Percentiles rank a stretch among this genome's conserved stretches.
These are phyloP conservation scores for Ustilago shanxiensis DNA, from an alignment of 1,284 basidiomycete genomes.

Conservation along the genomic window DNA sequence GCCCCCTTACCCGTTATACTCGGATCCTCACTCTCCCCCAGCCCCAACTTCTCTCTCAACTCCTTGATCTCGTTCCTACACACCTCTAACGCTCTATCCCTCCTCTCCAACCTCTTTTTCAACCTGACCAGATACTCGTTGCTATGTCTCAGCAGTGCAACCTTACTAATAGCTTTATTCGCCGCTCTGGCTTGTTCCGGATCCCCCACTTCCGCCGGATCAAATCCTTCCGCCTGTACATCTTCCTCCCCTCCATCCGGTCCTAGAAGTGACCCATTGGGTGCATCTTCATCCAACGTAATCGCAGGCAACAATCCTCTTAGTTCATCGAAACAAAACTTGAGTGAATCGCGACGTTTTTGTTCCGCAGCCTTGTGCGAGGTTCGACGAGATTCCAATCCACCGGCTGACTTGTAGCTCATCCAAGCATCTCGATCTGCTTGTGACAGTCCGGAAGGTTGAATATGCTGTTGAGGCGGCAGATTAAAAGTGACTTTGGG, in stretches of 20 bases:
- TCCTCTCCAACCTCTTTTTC: constrained; percentile 81
- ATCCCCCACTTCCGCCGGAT: constrained; percentile 41
- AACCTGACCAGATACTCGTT: constrained; percentile 87
- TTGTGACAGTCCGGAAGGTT: constrained; percentile 50
- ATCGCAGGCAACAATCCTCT: constrained; percentile 81
- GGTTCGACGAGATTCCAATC: constrained; percentile 77
- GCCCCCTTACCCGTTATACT: constrained; percentile 35
- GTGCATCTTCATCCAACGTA: constrained; percentile 64
- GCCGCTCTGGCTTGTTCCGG: constrained; percentile 55
- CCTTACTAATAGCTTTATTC: constrained; percentile 88
- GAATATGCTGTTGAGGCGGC: constrained; percentile 30
- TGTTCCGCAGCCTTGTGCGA: constrained; percentile 98
- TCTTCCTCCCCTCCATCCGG: constrained; percentile 65
- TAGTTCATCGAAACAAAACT: constrained; percentile 94
- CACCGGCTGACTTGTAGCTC: constrained; percentile 49
- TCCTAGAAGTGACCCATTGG: constrained; percentile 65
- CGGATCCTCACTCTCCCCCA: constrained; percentile 35
- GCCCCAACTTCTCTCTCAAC: constrained; percentile 73
- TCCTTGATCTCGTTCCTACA: constrained; percentile 79
- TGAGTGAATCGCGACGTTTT: constrained; percentile 93
- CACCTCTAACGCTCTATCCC: constrained; percentile 83
- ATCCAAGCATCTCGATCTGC: constrained; percentile 62
- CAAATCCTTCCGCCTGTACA: constrained; percentile 60
- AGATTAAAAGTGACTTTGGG: constrained; percentile 53
- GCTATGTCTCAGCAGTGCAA: constrained; percentile 88